Conservation (phyloP, 1,284 basidiomycete genomes). For the Pascua guehoae region DNA sequence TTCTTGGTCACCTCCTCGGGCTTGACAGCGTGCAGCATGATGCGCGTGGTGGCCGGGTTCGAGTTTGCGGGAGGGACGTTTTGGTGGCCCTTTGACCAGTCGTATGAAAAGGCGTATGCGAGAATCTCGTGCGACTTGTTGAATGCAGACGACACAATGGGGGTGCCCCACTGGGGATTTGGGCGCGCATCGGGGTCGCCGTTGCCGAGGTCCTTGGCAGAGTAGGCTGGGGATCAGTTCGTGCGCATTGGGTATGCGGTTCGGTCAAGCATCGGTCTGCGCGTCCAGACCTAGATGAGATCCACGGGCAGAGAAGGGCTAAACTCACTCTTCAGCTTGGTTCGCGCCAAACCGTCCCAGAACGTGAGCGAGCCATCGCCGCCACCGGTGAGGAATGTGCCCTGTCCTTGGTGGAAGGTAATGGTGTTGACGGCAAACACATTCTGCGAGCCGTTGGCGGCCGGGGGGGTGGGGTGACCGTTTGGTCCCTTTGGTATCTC, state of each 20-base stretch:
- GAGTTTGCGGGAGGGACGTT: constrained; percentile 67
- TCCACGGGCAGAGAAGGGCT: background rate
- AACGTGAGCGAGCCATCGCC: constrained; percentile 46
- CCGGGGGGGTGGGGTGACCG: constrained; percentile 35
- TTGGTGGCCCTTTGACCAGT: constrained; percentile 84
- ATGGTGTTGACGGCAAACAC: constrained; percentile 91
- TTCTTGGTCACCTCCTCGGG: constrained; percentile 73
- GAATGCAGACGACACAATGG: constrained; percentile 63
- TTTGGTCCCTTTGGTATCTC: constrained; percentile 52
- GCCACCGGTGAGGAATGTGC: constrained; percentile 92
- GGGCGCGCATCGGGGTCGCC: constrained; percentile 64
- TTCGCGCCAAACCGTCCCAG: constrained; percentile 61
- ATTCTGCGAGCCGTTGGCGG: constrained; percentile 55
- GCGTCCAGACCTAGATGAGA: no score
- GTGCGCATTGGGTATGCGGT: no score
- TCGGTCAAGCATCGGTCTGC: no score
- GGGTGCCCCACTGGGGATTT: constrained; percentile 33
- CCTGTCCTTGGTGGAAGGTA: constrained; percentile 85
- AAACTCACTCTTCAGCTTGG: constrained; percentile 74
- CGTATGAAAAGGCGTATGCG: constrained; percentile 83
- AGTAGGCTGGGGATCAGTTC: constrained; percentile 23
- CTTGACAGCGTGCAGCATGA: constrained; percentile 87
- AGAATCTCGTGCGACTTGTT: constrained; percentile 82
- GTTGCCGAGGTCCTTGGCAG: constrained; percentile 62
- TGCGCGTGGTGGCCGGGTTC: constrained; percentile 58